These are phyloP conservation scores for Quercus tomentella DNA, from an alignment of 331 rosid genomes.

Conservation along the genomic window DNA sequence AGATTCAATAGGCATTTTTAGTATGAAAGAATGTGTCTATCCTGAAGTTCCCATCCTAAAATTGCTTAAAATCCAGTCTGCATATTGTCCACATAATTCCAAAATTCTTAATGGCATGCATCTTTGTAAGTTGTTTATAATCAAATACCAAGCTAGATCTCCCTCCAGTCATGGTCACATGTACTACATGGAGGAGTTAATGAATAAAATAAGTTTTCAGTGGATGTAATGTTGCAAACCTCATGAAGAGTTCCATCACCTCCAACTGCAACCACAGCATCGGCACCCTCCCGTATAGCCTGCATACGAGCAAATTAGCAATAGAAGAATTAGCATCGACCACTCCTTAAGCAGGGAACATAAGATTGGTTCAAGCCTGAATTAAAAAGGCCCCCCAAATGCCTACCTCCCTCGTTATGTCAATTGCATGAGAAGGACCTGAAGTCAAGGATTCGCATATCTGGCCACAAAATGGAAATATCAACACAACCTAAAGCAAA, in stretches of 20 bases:
- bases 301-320: constrained; percentile 25
- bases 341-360: not conserved
- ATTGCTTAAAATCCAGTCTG: not conserved
- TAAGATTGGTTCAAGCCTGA: constrained; percentile 14
- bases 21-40: not conserved
- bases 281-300: constrained; percentile 92
- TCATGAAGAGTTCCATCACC: constrained; percentile 99
- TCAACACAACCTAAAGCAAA: not conserved
- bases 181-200: not conserved
- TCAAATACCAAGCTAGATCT: not conserved
- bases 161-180: not conserved
- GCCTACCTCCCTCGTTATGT: constrained; percentile 88
- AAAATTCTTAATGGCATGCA: not conserved
- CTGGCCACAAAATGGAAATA: constrained; percentile 36
- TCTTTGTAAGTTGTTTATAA: not conserved
- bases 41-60: not conserved
- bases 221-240: constrained; percentile 32
- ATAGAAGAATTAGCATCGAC: not conserved
- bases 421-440: constrained; percentile 92
- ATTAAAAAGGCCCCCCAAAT: constrained; percentile 6
- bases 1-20: not conserved
- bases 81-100: not conserved
- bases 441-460: constrained; percentile 85
- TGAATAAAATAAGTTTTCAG: not conserved
- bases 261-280: constrained; percentile 90